Percentiles rank a stretch among this genome's conserved stretches.
These are phyloP conservation scores for Pseudonectria buxi DNA, from an alignment of 2,329 filamentous ascomycete species.

Conservation along the genomic window DNA sequence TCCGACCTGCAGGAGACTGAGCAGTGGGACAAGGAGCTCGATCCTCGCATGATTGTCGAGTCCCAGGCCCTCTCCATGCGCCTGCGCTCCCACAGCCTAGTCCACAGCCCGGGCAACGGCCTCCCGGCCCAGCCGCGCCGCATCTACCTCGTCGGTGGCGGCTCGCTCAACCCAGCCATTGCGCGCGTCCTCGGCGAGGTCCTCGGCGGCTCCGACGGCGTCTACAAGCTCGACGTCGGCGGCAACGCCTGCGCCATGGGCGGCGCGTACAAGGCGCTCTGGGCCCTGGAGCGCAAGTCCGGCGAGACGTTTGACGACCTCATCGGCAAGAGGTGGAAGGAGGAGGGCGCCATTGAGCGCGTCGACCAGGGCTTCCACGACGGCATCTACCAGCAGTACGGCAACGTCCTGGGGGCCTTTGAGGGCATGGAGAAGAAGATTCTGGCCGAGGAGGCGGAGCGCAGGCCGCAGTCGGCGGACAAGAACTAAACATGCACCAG, in stretches of 20 bases:
- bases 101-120: conserved; percentile 44
- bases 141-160: conserved; percentile 91
- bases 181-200: conserved; percentile 79
- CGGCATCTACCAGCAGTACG: conserved; percentile 71
- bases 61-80: conserved; percentile 91
- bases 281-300: conserved; percentile 67
- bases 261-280: conserved; percentile 92
- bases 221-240: conserved; percentile 89
- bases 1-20: conserved; percentile 36
- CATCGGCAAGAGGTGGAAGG: conserved; percentile 77
- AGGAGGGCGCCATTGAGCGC: conserved; percentile 74
- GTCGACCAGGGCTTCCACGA: conserved; percentile 75
- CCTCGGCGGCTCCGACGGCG: conserved; percentile 79
- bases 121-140: conserved; percentile 80
- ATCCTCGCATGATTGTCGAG: conserved; percentile 83
- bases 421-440: conserved; percentile 66
- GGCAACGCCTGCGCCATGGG: conserved; percentile 93
- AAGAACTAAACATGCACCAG: not conserved
- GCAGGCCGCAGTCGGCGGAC: not conserved
- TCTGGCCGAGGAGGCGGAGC: conserved; percentile 34
- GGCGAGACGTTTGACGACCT: conserved; percentile 82
- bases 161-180: conserved; percentile 83
- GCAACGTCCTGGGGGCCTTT: conserved; percentile 68
- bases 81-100: conserved; percentile 72
- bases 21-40: conserved; percentile 50